A percentile compares a stretch with the other conserved stretches of the same genome.
phyloP scores from a whole-genome alignment of 179 eudicot genomes.

The Camellia oleifera region DNA sequence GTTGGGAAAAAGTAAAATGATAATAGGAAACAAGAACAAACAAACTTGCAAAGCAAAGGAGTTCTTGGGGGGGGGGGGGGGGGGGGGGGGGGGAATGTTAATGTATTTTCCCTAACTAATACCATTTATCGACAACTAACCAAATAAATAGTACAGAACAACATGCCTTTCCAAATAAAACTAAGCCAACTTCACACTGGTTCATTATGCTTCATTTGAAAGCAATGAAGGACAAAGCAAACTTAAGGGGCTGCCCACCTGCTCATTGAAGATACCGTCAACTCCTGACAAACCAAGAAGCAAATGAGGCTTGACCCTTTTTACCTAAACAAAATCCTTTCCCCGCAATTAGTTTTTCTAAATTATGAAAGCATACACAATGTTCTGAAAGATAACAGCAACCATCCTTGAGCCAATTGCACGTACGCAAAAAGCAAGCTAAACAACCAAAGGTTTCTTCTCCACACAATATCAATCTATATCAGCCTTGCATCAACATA shows the following conservation, averaged over 20 bases:
- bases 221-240: neutral
- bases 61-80: too few relatives aligned
- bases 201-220: neutral
- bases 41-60: neutral
- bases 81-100: too few relatives aligned
- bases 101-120: neutral
- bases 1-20: too few relatives aligned
- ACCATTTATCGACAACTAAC: neutral
- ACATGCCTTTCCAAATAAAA: neutral
- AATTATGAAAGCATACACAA: slow-evolving; percentile 2
- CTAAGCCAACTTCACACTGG: neutral
- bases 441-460: neutral
- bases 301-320: slow-evolving; percentile 92
- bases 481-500: slow-evolving; percentile 6
- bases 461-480: neutral
- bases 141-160: neutral
- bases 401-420: neutral
- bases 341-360: slow-evolving; percentile 9
- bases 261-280: slow-evolving; percentile 88
- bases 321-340: slow-evolving; percentile 56
- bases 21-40: too few relatives aligned
- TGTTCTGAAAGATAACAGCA: neutral
- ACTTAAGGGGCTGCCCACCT: slow-evolving; percentile 42
- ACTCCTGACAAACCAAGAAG: slow-evolving; percentile 99
- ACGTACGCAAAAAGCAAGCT: slow-evolving; percentile 6